A percentile compares a stretch with the other conserved stretches of the same genome.
Evolutionary conservation across 805 yeast species (phyloP).

Genomic region (Candida odintsovae): DNA sequence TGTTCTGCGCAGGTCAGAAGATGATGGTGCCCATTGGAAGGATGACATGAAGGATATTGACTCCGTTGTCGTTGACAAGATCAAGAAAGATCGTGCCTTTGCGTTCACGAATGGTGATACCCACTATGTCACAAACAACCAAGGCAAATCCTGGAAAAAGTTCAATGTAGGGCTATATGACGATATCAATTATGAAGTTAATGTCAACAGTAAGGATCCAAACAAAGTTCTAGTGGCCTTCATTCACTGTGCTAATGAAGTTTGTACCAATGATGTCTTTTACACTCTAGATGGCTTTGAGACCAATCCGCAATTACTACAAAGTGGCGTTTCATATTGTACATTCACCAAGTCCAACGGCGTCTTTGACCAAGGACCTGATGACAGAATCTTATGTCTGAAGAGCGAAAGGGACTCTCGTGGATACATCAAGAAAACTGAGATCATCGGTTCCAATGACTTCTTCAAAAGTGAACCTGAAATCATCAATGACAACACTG

Average conservation of each 20-base stretch:
- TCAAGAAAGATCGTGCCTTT: constrained; percentile 34
- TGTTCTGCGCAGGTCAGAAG: constrained; percentile 36
- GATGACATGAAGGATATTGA: constrained; percentile 28
- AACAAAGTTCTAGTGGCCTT: constrained; percentile 34
- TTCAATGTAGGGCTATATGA: constrained; percentile 25
- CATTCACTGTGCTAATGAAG: constrained; percentile 13
- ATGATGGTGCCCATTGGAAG: constrained; percentile 42
- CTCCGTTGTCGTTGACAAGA: constrained; percentile 27
- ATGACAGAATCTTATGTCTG: constrained; percentile 36
- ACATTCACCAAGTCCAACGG: constrained; percentile 24
- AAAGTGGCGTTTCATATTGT: constrained; percentile 26
- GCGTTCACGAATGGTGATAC: constrained; percentile 27
- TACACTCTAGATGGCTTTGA: constrained; percentile 44
- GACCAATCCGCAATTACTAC: constrained; percentile 22
- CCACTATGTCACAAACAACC: constrained; percentile 35
- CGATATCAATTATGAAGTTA: constrained; percentile 20
- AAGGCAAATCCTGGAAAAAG: constrained; percentile 36
- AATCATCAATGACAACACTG: constrained; percentile 27
- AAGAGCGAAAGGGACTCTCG: constrained; percentile 33
- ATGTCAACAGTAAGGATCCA: constrained; percentile 34
- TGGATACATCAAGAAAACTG: constrained; percentile 27
- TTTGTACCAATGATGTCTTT: constrained; percentile 32
- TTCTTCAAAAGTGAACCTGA: constrained; percentile 33
- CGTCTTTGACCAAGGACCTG: constrained; percentile 21
- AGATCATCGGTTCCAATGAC: constrained; percentile 33